phyloP scores from a whole-genome alignment of 108 stramenopile species.

The Thalassiosira profunda region DNA sequence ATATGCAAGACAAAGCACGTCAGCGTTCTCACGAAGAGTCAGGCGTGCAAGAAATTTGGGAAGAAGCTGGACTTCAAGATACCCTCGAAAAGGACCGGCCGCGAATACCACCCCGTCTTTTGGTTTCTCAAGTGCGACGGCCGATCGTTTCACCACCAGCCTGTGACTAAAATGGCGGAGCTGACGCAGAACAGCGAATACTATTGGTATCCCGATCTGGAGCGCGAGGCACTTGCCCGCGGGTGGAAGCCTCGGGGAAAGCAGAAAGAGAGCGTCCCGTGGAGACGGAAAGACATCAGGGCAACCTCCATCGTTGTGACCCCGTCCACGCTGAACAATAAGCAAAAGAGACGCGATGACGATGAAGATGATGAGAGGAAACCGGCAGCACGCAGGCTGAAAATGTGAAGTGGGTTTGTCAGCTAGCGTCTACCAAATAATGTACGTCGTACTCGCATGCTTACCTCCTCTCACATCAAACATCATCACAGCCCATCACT shows the following conservation, averaged over 20 bases:
- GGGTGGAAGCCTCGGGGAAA: slow-evolving; percentile 6
- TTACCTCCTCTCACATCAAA: no score
- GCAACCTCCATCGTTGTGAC: neutral
- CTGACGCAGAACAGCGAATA: neutral
- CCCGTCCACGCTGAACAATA: neutral
- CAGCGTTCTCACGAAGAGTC: neutral
- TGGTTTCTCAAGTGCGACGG: neutral
- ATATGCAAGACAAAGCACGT: slow-evolving; percentile 3
- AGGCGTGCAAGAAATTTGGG: neutral
- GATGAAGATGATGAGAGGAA: slow-evolving; percentile 2
- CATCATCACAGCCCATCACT: no score
- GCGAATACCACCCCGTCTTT: neutral
- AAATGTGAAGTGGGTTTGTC: no score
- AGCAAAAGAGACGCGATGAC: neutral
- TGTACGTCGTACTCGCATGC: no score
- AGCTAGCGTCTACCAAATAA: no score
- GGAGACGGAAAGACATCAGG: neutral
- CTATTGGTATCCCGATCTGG: slow-evolving; percentile 4
- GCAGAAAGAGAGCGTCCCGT: neutral
- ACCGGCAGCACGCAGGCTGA: neutral
- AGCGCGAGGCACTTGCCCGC: neutral
- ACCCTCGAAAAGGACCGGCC: no score
- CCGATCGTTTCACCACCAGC: neutral
- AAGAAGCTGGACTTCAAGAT: neutral
- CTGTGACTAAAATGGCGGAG: neutral